A percentile compares a stretch with the other conserved stretches of the same genome.
Conservation (phyloP, 495 filamentous ascomycete genomes). For the Pyrenopolyporus hunteri region DNA sequence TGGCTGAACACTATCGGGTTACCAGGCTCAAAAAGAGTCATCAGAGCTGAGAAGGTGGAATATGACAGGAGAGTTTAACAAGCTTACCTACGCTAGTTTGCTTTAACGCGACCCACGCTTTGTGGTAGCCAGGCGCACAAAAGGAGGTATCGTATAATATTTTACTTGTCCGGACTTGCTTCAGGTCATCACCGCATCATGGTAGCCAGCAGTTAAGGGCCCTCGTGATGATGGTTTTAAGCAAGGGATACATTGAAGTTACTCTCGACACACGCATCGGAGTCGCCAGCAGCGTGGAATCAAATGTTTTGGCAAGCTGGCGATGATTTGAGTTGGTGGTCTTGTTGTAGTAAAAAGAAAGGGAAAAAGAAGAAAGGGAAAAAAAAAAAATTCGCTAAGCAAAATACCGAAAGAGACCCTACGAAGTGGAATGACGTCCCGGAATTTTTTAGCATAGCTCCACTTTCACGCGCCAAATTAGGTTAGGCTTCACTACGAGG, state of each 20-base stretch:
- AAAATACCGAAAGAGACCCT: too few species aligned
- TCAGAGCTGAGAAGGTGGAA: conserved; percentile 14
- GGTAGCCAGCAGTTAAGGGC: conserved; percentile 75
- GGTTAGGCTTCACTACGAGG: too few species aligned
- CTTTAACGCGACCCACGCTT: too few species aligned
- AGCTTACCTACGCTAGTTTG: conserved; percentile 29
- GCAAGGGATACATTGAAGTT: conserved; percentile 67
- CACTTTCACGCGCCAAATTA: conserved; percentile 8
- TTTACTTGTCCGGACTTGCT: conserved; percentile 61
- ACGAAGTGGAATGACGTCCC: conserved; percentile 29
- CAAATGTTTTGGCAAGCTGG: conserved; percentile 59
- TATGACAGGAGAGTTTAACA: background rate
- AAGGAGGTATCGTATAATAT: too few species aligned
- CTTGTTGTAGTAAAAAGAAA: conserved; percentile 61
- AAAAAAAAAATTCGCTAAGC: conserved; percentile 19
- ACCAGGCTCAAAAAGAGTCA: conserved; percentile 35
- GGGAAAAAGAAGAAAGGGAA: conserved; percentile 35
- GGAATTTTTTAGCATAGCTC: conserved; percentile 23
- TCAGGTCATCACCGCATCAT: conserved; percentile 99
- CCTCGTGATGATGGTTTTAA: conserved; percentile 99
- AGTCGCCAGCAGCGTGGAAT: conserved; percentile 79
- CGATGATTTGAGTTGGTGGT: conserved; percentile 97
- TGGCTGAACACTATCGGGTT: conserved; percentile 34
- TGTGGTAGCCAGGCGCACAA: too few species aligned
- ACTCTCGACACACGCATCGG: conserved; percentile 88